Conservation (phyloP, 805 yeast species). For the Saccharomycopsis capsularis region DNA sequence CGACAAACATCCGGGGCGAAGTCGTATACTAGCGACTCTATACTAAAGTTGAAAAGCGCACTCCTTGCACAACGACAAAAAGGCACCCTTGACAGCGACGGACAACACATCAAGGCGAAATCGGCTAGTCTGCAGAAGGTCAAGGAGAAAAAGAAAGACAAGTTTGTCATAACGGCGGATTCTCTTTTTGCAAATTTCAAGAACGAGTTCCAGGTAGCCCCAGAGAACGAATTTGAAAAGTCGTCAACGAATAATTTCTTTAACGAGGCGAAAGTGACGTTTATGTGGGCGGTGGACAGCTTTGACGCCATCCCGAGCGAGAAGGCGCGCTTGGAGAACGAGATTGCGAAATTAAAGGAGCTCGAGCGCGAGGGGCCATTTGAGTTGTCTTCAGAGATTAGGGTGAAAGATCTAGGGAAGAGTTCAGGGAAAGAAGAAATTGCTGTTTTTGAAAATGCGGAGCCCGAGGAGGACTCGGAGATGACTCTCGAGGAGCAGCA, state of each 20-base stretch:
- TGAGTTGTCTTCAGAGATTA: background rate
- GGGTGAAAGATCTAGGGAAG: background rate
- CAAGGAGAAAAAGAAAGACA: too few species aligned
- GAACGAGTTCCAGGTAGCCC: conserved; percentile 8
- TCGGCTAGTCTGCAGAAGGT: too few species aligned
- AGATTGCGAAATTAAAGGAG: background rate
- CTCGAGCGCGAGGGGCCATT: background rate
- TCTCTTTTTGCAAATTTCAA: conserved; percentile 7
- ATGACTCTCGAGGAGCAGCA: background rate
- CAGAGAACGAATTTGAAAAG: conserved; percentile 19
- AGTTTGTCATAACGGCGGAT: background rate
- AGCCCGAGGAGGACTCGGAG: background rate
- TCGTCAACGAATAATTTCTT: conserved; percentile 34
- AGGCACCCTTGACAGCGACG: too few species aligned
- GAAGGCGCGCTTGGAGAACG: conserved; percentile 26
- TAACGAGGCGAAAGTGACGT: conserved; percentile 36
- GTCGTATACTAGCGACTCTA: background rate
- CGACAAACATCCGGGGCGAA: too few species aligned
- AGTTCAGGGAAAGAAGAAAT: too few species aligned
- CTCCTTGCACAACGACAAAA: too few species aligned
- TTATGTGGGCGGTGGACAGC: conserved; percentile 55
- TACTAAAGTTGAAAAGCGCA: background rate
- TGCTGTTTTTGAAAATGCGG: background rate
- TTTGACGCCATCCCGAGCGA: conserved; percentile 56
- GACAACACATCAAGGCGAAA: too few species aligned